A percentile compares a stretch with the other conserved stretches of the same genome.
These are phyloP conservation scores for Phylloporus scabripes DNA, from an alignment of 768 basidiomycete species.

Conservation along the genomic window DNA sequence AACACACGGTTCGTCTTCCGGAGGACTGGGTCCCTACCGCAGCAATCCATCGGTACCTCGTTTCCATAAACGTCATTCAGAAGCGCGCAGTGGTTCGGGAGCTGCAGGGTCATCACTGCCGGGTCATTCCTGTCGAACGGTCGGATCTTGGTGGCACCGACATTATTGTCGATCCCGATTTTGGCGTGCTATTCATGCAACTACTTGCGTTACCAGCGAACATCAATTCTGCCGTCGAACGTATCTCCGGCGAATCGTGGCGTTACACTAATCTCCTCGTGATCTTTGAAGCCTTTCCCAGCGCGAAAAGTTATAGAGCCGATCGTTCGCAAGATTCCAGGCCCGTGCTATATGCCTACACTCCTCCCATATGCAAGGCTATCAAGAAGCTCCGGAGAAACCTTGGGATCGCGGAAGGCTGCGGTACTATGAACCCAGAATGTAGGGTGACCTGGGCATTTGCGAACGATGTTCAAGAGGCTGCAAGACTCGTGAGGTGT, in stretches of 20 bases:
- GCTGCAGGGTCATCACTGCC: conserved; percentile 41
- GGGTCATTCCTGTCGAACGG: conserved; percentile 61
- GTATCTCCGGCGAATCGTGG: conserved; percentile 58
- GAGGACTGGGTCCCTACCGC: conserved; percentile 27
- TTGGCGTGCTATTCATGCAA: conserved; percentile 47
- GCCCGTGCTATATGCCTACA: conserved; percentile 42
- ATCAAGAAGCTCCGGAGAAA: conserved; percentile 63
- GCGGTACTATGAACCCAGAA: conserved; percentile 40
- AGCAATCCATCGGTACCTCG: conserved; percentile 56
- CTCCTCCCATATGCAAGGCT: conserved; percentile 63
- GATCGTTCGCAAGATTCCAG: conserved; percentile 7
- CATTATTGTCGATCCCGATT: conserved; percentile 60
- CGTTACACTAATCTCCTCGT: conserved; percentile 49
- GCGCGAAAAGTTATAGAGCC: conserved; percentile 33
- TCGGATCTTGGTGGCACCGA: conserved; percentile 54
- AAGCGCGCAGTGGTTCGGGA: conserved; percentile 54
- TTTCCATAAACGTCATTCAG: conserved; percentile 64
- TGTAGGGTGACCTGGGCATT: conserved; percentile 54
- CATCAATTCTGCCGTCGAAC: conserved; percentile 39
- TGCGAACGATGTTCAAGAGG: conserved; percentile 53
- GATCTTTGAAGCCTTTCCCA: conserved; percentile 64
- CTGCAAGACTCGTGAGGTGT: conserved; percentile 48
- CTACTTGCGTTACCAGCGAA: conserved; percentile 46
- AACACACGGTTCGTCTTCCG: conserved; percentile 43
- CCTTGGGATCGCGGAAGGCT: conserved; percentile 57